Evolutionary conservation across 371 early-diverging fungal genomes (phyloP), one percentile per base, ranked within the genome.

Genomic region (Encephalitozoon cuniculi): DNA sequence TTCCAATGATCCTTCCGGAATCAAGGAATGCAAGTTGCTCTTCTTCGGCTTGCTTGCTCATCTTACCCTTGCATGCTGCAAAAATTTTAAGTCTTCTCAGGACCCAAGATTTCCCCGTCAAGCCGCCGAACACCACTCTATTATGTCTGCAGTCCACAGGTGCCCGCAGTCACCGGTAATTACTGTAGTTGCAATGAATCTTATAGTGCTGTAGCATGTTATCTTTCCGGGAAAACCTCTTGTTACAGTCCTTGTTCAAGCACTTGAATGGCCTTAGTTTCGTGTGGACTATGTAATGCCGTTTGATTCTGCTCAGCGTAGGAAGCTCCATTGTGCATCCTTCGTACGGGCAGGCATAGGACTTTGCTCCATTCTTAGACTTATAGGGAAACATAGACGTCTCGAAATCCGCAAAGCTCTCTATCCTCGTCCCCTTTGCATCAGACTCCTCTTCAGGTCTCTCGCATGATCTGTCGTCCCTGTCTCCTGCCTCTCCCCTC

Each of bases 131-230:
- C n/a, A n/a, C 7, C 23, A 52, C 23, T 52, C 18, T 59, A 59
- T 37, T 59, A 59, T 59, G 59, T 11, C 54, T 59, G 5, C 21
- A 7, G 15, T 46, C 49, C n/a, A n/a, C n/a, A n/a, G n/a, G n/a
- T n/a, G n/a, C 49, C 49, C 15, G n/a, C 21, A 3, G 21, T 46
- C 49, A 46, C 15, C 21, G 15, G 15, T 46, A 46, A 46, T 46
- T 46, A 46, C 49, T 59, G 59, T 59, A 59, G 12, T 53, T 69
- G 59, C 86, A 86, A 54, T 86, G 86, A 3, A 68, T 75, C 46
- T 79, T 80, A 59, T 82, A 86, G 46, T 86, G 86, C 70, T 86
- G 85, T n/a, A 83, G 52, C 86, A 86, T 86, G 65, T 86, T 86
- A 51, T 86, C 86, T 40, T 83, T 83, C 53, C 86, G 40, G 34